Base-by-base conservation (phyloP, 1,139 yeast genomes). In the Blastobotrys proliferans region DNA sequence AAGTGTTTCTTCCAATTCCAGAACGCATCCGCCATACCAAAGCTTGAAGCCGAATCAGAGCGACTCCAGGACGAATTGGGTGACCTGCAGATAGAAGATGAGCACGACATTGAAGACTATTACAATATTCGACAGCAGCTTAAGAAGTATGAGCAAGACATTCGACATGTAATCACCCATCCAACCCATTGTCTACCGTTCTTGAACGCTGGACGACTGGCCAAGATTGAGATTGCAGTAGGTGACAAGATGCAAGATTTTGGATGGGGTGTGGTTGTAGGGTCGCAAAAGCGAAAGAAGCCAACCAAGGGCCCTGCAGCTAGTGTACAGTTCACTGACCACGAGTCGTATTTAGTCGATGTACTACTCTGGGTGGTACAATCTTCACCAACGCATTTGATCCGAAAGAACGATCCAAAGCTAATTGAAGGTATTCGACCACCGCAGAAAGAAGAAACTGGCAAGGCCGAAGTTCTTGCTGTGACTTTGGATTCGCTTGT, bases 1-100 rank as follows among this genome's bases (percentile, higher is more conserved):
- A 77, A 83, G 54, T 92, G 98, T 3, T 94, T 94, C 59, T 92
- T 71, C 68, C 99, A 94, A 66, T 94, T 90, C 61, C 99, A 94
- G 63, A 90, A 85, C 61, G 88, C 94, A 8, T 78, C 94, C 8
- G 79, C 92, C 20, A 94, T 94, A 6, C 98, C 98, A 1, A 70
- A 75, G 19, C 70, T 92, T 71, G 95, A 90, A 57, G 64, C 67
- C 8, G 69, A 79, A 52, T 34, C 29, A 19, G 44, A 33, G 8
- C 13, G 19, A 2, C 11, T 40, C 21, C 35, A 44, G 26, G 18
- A 18, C 2, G 36, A 41, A 18, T 62, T 73, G 24, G 73, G 74
- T 9, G 61, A 59, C 0, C 69, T 81, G 29, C 62, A 67, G 16
- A 72, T 92, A 45, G 94, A 84, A 35, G 92, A 90, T 58, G 94